Evolutionary conservation across 179 eudicot species (phyloP), one percentile per base, ranked within the genome.

Genomic region (Kewa caespitosa): DNA sequence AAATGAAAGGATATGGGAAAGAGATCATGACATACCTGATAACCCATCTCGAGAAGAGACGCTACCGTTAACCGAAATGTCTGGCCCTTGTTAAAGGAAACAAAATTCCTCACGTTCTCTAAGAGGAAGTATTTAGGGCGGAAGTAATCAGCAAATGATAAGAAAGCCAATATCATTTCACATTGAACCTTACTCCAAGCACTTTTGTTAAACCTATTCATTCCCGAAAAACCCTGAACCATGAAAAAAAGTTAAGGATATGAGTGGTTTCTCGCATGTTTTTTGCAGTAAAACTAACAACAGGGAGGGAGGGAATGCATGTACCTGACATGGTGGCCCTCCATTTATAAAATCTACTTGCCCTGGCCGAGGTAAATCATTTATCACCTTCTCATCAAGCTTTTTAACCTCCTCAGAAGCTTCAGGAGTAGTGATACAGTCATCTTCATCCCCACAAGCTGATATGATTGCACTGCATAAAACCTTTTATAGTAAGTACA

Each of bases 151-250:
- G 92, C 99, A 78, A 96, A 96, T 38, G 99, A 96, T 59, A 96
- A 81, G 83, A 91, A 96, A 65, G 97, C 97, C 76, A 96, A 85
- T 74, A 96, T 96, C 98, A 96, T 96, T 83, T 96, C 98, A 73
- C 99, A 93, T 67, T 96, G 99, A 78, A 96, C 98, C 81, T 91
- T 96, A 77, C 98, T 93, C 99, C 98, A 96, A 34, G 96, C 84
- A 79, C 98, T 85, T 76, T 87, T 89, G 72, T 87, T 96, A 74
- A 93, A 96, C 78, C 99, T 91, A 70, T 96, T 96, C 99, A 96
- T 93, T 79, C 98, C 99, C 22, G 99, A 96, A 78, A 96, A 96
- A 8, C 99, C 99, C 99, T 93, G 86, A 79, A 88, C 76, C 39
- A 79, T 55, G 43, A 73, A n/a, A 52, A 20, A 30, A 67, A 55